Percentiles rank a stretch among this genome's conserved stretches.
Conservation (phyloP, 495 filamentous ascomycete genomes). For the Hypoxylon intermedium region DNA sequence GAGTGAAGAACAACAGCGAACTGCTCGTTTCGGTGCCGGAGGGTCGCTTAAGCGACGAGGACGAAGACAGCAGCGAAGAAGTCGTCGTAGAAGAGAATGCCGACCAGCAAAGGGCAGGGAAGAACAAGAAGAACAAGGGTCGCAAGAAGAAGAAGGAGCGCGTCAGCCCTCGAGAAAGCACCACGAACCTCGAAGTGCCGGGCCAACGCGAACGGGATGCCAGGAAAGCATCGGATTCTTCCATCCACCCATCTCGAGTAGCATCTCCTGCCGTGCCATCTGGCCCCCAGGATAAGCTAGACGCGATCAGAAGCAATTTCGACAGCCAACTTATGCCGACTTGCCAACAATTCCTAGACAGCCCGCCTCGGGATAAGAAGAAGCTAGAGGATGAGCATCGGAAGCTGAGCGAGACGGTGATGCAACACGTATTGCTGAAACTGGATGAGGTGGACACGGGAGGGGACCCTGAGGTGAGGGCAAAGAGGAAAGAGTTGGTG, state of each 20-base stretch:
- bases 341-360: conserved; percentile 66
- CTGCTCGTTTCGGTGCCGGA: conserved; percentile 64
- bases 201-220: conserved; percentile 27
- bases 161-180: conserved; percentile 48
- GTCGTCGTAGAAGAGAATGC: conserved; percentile 44
- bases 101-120: conserved; percentile 41
- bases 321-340: conserved; percentile 69
- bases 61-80: conserved; percentile 60
- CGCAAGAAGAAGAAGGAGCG: conserved; percentile 52
- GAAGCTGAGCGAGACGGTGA: conserved; percentile 80
- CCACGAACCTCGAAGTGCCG: conserved; percentile 43
- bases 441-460: conserved; percentile 82
- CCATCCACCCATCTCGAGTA: conserved; percentile 39
- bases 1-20: conserved; percentile 81
- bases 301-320: conserved; percentile 70
- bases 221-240: conserved; percentile 29
- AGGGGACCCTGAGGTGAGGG: conserved; percentile 67
- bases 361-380: conserved; percentile 73
- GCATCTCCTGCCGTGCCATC: conserved; percentile 47
- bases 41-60: conserved; percentile 54
- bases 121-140: conserved; percentile 52
- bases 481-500: conserved; percentile 75
- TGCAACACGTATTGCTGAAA: conserved; percentile 84
- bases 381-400: conserved; percentile 79
- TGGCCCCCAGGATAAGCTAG: conserved; percentile 72